Percentiles rank a stretch among this genome's conserved stretches.
Evolutionary conservation across 1,284 basidiomycete genomes (phyloP).

Genomic region (Hortiboletus rubellus): DNA sequence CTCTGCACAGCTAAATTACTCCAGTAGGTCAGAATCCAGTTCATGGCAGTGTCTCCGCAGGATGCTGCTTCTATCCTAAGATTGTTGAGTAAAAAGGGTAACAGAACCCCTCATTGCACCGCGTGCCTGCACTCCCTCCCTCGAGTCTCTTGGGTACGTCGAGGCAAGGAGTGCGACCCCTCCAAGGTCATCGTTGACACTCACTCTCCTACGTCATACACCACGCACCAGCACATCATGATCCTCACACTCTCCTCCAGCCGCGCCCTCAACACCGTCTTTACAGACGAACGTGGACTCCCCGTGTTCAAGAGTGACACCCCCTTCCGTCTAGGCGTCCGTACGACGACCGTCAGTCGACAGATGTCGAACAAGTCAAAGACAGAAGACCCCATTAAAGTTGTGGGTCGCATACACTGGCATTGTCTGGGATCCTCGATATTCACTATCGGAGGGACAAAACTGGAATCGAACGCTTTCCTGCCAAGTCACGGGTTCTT

Average conservation of each 20-base stretch:
- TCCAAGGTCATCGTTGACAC: background rate
- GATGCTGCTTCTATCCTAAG: background rate
- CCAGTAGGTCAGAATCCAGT: too few relatives aligned
- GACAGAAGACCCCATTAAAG: slow-evolving; percentile 5
- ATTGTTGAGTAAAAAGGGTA: background rate
- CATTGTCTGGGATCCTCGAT: slow-evolving; percentile 17
- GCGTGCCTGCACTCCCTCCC: background rate
- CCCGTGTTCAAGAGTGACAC: slow-evolving; percentile 26
- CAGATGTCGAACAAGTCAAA: background rate
- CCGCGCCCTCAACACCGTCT: slow-evolving; percentile 24
- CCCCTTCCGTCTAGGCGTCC: slow-evolving; percentile 25
- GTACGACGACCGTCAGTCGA: slow-evolving; percentile 25
- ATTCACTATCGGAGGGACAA: slow-evolving; percentile 20
- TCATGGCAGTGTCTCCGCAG: background rate
- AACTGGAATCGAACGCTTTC: slow-evolving; percentile 22
- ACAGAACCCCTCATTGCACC: too few relatives aligned
- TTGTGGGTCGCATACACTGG: slow-evolving; percentile 29
- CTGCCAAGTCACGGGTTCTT: slow-evolving; percentile 20
- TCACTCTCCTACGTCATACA: background rate
- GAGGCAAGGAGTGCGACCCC: background rate
- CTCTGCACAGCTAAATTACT: background rate
- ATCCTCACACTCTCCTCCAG: slow-evolving; percentile 29
- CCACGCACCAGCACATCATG: slow-evolving; percentile 12
- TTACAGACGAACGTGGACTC: slow-evolving; percentile 27
- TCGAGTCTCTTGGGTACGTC: background rate